phyloP scores from a whole-genome alignment of 345 rosid genomes.

The Hibiscus syriacus region DNA sequence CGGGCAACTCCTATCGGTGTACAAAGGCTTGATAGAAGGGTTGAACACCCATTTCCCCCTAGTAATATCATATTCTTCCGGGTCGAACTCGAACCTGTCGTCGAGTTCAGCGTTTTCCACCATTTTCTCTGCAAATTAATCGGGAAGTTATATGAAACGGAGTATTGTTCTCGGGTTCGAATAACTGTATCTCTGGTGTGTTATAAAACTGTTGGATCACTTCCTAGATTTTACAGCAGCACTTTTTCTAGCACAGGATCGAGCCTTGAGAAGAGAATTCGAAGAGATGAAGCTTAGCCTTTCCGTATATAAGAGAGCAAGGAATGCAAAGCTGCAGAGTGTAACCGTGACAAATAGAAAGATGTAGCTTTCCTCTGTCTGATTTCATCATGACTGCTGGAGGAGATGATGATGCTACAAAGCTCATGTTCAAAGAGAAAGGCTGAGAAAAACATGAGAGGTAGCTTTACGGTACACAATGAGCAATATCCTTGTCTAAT shows the following conservation, averaged over 20 bases:
- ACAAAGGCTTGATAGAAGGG: no score
- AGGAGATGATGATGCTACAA: conserved; percentile 18
- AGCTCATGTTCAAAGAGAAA: conserved; percentile 28
- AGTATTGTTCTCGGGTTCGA: no score
- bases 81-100: conserved; percentile 81
- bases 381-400: conserved; percentile 28
- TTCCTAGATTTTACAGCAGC: conserved; percentile 43
- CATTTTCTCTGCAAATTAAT: conserved; percentile 22
- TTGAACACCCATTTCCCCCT: conserved; percentile 80
- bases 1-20: no score
- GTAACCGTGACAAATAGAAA: conserved; percentile 37
- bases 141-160: not conserved
- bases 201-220: conserved; percentile 10
- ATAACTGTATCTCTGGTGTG: no score
- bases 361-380: conserved; percentile 50
- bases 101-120: conserved; percentile 36
- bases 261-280: conserved; percentile 30
- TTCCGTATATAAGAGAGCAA: conserved; percentile 60
- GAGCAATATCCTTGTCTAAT: no score
- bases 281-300: conserved; percentile 40
- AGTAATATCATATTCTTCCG: conserved; percentile 69
- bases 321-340: conserved; percentile 44
- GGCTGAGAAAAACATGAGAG: not conserved
- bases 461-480: not conserved
- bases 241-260: conserved; percentile 39